Evolutionary conservation across 2,329 filamentous ascomycete species (phyloP), one percentile per base, ranked within the genome.

Genomic region (Trichoderma sp.): DNA sequence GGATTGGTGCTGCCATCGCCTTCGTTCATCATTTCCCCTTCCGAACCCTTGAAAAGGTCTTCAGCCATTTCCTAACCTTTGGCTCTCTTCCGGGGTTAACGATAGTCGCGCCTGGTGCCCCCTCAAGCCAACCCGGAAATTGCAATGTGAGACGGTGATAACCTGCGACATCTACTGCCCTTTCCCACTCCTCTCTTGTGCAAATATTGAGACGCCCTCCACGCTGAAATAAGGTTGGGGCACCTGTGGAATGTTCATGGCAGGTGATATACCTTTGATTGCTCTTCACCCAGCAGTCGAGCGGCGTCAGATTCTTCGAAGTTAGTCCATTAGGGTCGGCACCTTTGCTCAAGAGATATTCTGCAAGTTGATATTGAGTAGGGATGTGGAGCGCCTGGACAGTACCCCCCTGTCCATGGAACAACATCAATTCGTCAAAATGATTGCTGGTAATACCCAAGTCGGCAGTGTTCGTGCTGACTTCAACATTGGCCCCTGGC

Each of bases 151-250:
- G n/a, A n/a, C n/a, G n/a, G n/a, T n/a, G n/a, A n/a, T n/a, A n/a
- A n/a, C 9, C 2, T 12, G 23, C 30, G 6, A 6, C 0, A 6
- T 13, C 2, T 4, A 23, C 9, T 13, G 26, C 9, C 3, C 8
- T 23, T 5, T 7, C 3, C 62, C 62, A 64, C 36, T 64, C 39
- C 62, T 20, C 11, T 17, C 28, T 47, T 0, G 39, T 50, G 11
- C n/a, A 64, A 13, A 64, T 9, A n/a, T 64, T 64, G 26, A 64
- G 26, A 30, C 26, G 62, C 6, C 39, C 62, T 15, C 62, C 62
- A 5, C n/a, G 39, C n/a, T n/a, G n/a, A n/a, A n/a, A n/a, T n/a
- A n/a, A n/a, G n/a, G n/a, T n/a, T n/a, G n/a, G n/a, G n/a, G n/a
- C n/a, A n/a, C n/a, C n/a, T n/a, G n/a, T n/a, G n/a, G n/a, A n/a